Base-by-base conservation (phyloP, 768 basidiomycete genomes). In the Suillus placidus region DNA sequence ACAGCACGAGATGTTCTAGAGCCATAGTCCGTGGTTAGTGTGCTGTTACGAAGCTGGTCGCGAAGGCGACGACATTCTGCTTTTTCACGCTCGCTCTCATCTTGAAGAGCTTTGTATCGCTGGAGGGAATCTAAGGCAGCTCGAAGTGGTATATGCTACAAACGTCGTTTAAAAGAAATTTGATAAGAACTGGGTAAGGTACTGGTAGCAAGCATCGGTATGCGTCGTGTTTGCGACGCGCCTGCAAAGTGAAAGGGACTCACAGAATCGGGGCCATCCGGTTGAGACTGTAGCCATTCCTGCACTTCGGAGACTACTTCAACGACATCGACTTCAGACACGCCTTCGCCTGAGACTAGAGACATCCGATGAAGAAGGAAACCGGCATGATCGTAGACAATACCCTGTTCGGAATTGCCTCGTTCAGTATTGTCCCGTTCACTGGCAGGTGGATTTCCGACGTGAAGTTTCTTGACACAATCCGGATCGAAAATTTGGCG, bases 381-480 rank as follows among this genome's bases (percentile, higher is more conserved):
- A 9, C 77, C 74, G 2, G 79, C 73, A 34, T 80, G 74, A 16
- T 77, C 74, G 51, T 83, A 80, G 77, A 82, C 83, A 38, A 77
- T 71, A 38, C 80, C 82, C 63, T 73, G 76, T 52, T 71, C 71
- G 42, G 78, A 77, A 45, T 79, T 73, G 55, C 73, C 68, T 12
- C 72, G 76, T 54, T 71, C 71, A 52, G 79, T 76, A 45, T 80
- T 73, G 54, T 73, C 69, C 12, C 69, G 66, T 14, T 78, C 80
- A n/a, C n/a, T n/a, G n/a, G n/a, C n/a, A 49, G 78, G 74, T 54
- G 78, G 79, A 69, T 86, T 68, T 57, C 73, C 88, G 71, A 91
- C 83, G 73, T 90, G 87, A 18, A 91, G 77, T 71, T 84, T 88
- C 78, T 88, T 89, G 71, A 86, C 78, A 64, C 84, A 81, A 51